Conservation (phyloP, 441 rosid species). For the Omphalea diandra region DNA sequence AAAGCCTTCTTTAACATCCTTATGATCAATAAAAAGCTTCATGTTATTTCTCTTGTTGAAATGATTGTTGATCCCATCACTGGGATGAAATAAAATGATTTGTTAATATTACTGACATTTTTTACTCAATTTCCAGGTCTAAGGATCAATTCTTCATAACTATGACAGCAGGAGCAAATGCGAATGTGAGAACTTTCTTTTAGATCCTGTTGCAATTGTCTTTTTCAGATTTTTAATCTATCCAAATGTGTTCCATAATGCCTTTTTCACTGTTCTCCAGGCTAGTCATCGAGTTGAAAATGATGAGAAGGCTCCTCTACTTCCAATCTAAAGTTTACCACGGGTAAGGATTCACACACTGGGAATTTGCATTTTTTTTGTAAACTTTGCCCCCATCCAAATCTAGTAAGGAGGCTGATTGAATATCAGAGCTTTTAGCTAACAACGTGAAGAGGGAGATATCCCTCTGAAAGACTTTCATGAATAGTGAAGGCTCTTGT, state of each 20-base stretch:
- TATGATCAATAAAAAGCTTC: neutral
- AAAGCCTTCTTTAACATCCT: neutral
- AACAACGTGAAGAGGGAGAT: neutral
- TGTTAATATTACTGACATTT: neutral
- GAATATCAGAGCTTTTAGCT: neutral
- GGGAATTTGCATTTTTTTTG: too few species aligned
- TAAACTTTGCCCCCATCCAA: too few species aligned
- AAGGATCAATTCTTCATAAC: constrained; percentile 61
- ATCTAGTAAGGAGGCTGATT: too few species aligned
- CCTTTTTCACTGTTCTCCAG: neutral
- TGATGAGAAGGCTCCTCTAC: constrained; percentile 10
- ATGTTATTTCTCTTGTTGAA: neutral
- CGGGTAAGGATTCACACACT: neutral
- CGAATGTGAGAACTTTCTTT: constrained; percentile 46
- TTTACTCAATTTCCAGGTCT: constrained; percentile 44
- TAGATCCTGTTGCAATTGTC: neutral
- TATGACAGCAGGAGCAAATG: constrained; percentile 88
- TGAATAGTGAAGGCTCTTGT: neutral
- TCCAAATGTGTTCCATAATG: neutral
- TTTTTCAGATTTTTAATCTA: neutral
- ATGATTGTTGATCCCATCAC: neutral
- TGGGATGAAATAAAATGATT: neutral
- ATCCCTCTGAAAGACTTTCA: too few species aligned
- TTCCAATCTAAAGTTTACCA: constrained; percentile 6
- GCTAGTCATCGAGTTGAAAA: constrained; percentile 4